Evolutionary conservation across 352 stramenopile genomes (phyloP).

Genomic region (Phytophthora ohioensis): DNA sequence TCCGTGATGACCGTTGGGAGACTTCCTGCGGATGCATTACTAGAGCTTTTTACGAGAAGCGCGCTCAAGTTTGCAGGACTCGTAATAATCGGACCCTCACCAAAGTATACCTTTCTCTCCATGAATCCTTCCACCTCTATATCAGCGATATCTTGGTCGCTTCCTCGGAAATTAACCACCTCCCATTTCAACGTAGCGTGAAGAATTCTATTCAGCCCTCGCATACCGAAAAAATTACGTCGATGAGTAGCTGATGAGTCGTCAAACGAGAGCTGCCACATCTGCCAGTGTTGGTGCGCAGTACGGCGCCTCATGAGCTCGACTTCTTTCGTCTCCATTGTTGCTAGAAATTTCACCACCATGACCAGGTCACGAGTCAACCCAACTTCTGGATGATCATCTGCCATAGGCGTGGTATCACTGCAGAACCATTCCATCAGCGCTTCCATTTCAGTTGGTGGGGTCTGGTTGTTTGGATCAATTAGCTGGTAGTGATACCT

Average conservation of each 20-base stretch:
- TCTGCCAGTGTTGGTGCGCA: constrained; percentile 83
- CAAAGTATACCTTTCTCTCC: constrained; percentile 90
- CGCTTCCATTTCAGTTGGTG: constrained; percentile 91
- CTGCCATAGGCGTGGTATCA: constrained; percentile 78
- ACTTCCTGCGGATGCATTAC: constrained; percentile 41
- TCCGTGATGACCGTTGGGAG: constrained; percentile 83
- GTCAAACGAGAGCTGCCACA: constrained; percentile 92
- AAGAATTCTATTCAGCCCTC: constrained; percentile 70
- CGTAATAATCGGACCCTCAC: constrained; percentile 84
- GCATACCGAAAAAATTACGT: constrained; percentile 83
- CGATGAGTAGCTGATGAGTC: constrained; percentile 76
- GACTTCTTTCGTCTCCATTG: constrained; percentile 92
- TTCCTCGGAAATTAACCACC: constrained; percentile 88
- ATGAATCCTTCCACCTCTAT: constrained; percentile 90
- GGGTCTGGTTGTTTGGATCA: constrained; percentile 77
- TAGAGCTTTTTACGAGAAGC: constrained; percentile 65
- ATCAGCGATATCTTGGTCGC: constrained; percentile 90
- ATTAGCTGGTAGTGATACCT: constrained; percentile 87
- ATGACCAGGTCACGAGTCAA: constrained; percentile 84
- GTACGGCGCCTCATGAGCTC: constrained; percentile 87
- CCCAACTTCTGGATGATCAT: constrained; percentile 83
- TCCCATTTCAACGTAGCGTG: constrained; percentile 84
- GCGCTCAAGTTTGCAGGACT: constrained; percentile 76
- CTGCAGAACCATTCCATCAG: constrained; percentile 92
- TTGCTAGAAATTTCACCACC: constrained; percentile 89